A percentile compares a stretch with the other conserved stretches of the same genome.
phyloP scores from a whole-genome alignment of 352 stramenopile genomes.

The Pythium graminicola region DNA sequence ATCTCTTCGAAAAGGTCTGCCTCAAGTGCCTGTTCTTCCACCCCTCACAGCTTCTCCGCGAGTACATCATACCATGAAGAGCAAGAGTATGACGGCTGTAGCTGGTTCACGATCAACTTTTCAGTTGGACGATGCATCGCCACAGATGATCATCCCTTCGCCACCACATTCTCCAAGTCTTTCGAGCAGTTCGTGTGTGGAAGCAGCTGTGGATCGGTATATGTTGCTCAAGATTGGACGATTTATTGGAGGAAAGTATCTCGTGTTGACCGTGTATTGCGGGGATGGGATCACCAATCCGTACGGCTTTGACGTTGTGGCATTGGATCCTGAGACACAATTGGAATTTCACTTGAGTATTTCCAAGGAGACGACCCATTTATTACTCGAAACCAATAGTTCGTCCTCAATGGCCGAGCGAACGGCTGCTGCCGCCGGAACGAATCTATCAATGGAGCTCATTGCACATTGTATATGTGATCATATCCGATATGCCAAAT shows the following conservation, averaged over 20 bases:
- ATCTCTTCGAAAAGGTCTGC: conserved; percentile 61
- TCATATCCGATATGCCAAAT: conserved; percentile 45
- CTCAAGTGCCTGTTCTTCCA: conserved; percentile 53
- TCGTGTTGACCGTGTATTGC: conserved; percentile 61
- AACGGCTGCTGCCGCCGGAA: conserved; percentile 55
- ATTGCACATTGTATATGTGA: conserved; percentile 60
- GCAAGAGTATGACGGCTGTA: conserved; percentile 9
- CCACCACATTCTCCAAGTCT: conserved; percentile 1
- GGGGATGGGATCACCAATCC: conserved; percentile 56
- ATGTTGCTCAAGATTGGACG: conserved; percentile 57
- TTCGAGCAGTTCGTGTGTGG: background rate
- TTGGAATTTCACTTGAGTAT: conserved; percentile 47
- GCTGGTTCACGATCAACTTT: conserved; percentile 1
- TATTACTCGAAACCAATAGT: conserved; percentile 48
- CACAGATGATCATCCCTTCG: background rate
- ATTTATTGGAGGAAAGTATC: conserved; percentile 57
- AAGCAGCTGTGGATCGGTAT: conserved; percentile 30
- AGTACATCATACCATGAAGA: background rate
- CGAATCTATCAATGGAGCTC: conserved; percentile 64
- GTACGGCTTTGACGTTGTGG: conserved; percentile 66
- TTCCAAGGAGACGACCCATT: conserved; percentile 57
- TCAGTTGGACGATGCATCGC: background rate
- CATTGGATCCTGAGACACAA: conserved; percentile 37
- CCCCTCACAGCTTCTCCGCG: conserved; percentile 35
- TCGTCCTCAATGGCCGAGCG: conserved; percentile 44